Evolutionary conservation across 2,329 filamentous ascomycete genomes (phyloP).

Genomic region (Fusarium chaquense): DNA sequence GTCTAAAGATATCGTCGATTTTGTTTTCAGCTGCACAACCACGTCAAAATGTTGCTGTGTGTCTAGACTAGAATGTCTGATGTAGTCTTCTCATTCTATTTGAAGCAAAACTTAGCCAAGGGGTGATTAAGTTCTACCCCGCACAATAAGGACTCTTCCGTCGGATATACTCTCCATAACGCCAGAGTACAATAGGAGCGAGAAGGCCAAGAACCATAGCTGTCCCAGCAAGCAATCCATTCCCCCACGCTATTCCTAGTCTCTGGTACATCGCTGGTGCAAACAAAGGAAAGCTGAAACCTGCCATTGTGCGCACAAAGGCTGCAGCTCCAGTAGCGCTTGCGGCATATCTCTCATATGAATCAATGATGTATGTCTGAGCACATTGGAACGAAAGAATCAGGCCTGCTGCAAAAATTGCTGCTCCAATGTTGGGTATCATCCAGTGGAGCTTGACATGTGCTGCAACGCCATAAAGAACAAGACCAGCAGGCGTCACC

Average conservation of each 20-base stretch:
- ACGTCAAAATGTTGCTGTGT: too few species aligned
- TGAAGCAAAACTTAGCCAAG: too few species aligned
- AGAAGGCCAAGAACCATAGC: constrained; percentile 36
- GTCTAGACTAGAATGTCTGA: too few species aligned
- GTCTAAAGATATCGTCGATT: too few species aligned
- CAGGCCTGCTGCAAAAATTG: constrained; percentile 60
- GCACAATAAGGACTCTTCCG: constrained; percentile 39
- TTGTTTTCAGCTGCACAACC: too few species aligned
- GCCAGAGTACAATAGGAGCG: constrained; percentile 37
- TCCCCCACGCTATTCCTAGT: constrained; percentile 60
- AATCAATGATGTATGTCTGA: constrained; percentile 70
- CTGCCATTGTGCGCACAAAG: constrained; percentile 66
- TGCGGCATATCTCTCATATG: constrained; percentile 55
- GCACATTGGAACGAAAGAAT: constrained; percentile 69
- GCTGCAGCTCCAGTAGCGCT: constrained; percentile 64
- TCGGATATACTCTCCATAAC: constrained; percentile 38
- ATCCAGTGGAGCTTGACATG: constrained; percentile 61
- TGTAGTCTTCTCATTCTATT: too few species aligned
- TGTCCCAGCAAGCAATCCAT: constrained; percentile 52
- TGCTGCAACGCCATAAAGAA: constrained; percentile 63
- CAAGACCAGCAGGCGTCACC: constrained; percentile 61
- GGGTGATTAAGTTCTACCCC: background rate
- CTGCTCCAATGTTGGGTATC: constrained; percentile 69
- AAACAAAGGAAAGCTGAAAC: constrained; percentile 69
- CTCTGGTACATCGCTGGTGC: constrained; percentile 58